Evolutionary conservation across 495 filamentous ascomycete species (phyloP), one percentile per base, ranked within the genome.

Genomic region (Tuber aestivum): DNA sequence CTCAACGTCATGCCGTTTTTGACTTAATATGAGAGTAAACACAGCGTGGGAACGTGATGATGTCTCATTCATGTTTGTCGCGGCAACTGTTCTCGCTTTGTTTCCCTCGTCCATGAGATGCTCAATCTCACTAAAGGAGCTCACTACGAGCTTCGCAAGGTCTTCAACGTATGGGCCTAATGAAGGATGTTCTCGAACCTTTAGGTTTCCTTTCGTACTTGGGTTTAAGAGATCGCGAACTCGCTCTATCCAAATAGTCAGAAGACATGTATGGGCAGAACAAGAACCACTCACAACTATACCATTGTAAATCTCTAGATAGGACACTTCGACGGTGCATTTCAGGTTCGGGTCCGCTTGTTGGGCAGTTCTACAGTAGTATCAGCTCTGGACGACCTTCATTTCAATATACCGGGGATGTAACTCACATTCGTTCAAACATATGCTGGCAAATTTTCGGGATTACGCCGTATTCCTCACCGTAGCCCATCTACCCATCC

Each of bases 51-150:
- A 97, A 85, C 96, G 89, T 89, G 94, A 97, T 72, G 94, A 97
- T 4, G 96, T 98, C 86, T 98, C 95, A 87, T 99, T 99, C 95
- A 98, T 98, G 87, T 97, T 99, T 50, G 96, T 99, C 7, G 96
- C 96, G 6, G 96, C 96, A 50, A 99, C 96, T 32, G 96, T 99
- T 86, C 96, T 87, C 10, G 96, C 96, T 84, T 98, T 98, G 85
- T 98, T 98, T 79, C 96, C 96, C 85, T 98, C 95, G 84, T 98
- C 96, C 96, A 99, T 98, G 81, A 99, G 86, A 81, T 97, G 89
- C 82, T 98, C 95, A 80, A 98, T 98, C 83, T 98, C 95, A 70
- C 90, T 88, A 83, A 99, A 99, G 35, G 93, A 95, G 72, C 93
- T 89, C n/a, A 99, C 95, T n/a, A 96, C 94, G 56, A 99, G 85